phyloP scores from a whole-genome alignment of 78 protist genomes.

The Dictyostelium capitatum region DNA sequence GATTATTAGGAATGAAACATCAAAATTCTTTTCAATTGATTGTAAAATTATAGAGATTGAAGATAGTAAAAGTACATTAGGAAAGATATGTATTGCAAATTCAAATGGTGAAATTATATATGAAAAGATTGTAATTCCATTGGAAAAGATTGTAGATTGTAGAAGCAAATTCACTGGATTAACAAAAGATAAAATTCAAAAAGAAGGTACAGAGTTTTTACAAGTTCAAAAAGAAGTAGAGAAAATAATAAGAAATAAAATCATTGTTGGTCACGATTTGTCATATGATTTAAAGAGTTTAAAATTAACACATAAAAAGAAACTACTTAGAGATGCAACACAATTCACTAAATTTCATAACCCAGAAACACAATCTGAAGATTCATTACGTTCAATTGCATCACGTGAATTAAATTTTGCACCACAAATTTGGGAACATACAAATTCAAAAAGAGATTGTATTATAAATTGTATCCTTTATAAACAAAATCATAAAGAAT shows the following conservation, averaged over 20 bases:
- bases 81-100: conserved; percentile 43
- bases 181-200: conserved; percentile 21
- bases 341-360: conserved; percentile 7
- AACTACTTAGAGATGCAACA: conserved; percentile 16
- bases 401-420: neutral
- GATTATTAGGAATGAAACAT: neutral
- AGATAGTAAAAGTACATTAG: conserved; percentile 46
- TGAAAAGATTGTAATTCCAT: conserved; percentile 32
- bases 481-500: conserved; percentile 38
- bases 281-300: conserved; percentile 12
- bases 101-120: conserved; percentile 20
- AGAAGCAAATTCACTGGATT: conserved; percentile 60
- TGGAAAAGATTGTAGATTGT: conserved; percentile 27
- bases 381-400: conserved; percentile 25
- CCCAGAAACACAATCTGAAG: neutral
- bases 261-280: conserved; percentile 56
- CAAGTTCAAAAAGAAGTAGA: conserved; percentile 41
- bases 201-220: conserved; percentile 18
- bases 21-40: conserved; percentile 51
- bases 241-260: conserved; percentile 7
- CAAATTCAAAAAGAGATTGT: conserved; percentile 17
- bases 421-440: neutral
- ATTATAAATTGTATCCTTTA: neutral
- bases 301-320: conserved; percentile 2
- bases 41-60: conserved; percentile 59